Conservation (phyloP, 2,329 filamentous ascomycete species). For the Fusarium pseudoanthophilum region DNA sequence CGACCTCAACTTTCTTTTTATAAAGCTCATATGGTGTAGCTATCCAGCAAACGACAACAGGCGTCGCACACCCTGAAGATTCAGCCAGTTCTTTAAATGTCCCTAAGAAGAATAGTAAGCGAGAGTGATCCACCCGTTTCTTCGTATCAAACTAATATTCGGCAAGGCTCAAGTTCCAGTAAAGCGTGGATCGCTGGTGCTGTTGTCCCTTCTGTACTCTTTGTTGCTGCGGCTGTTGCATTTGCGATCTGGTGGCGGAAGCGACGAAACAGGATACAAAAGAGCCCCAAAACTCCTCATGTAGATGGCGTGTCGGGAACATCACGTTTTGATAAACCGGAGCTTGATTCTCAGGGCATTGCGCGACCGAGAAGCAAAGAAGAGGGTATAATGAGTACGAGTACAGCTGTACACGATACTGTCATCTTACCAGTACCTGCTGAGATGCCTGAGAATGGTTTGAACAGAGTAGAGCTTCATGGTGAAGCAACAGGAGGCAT, state of each 20-base stretch:
- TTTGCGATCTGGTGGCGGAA: background rate
- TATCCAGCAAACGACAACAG: background rate
- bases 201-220: background rate
- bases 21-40: background rate
- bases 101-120: too few relatives aligned
- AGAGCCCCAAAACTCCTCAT: fast-evolving
- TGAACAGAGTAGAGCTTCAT: background rate
- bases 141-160: too few relatives aligned
- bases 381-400: background rate
- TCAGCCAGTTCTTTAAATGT: fast-evolving
- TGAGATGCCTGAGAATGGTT: background rate
- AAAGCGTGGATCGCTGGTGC: background rate
- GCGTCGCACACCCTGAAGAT: fast-evolving
- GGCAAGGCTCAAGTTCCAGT: background rate
- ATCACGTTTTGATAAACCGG: background rate
- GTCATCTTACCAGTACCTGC: fast-evolving
- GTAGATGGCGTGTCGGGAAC: fast-evolving
- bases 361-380: background rate
- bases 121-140: too few relatives aligned
- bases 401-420: too few relatives aligned
- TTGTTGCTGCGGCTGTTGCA: background rate
- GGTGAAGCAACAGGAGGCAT: background rate
- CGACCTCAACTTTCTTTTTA: background rate
- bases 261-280: background rate
- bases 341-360: background rate